Percentiles rank a stretch among this genome's conserved stretches.
These are phyloP conservation scores for Carex pumila DNA, from an alignment of 176 grass and related monocot species.

Conservation along the genomic window DNA sequence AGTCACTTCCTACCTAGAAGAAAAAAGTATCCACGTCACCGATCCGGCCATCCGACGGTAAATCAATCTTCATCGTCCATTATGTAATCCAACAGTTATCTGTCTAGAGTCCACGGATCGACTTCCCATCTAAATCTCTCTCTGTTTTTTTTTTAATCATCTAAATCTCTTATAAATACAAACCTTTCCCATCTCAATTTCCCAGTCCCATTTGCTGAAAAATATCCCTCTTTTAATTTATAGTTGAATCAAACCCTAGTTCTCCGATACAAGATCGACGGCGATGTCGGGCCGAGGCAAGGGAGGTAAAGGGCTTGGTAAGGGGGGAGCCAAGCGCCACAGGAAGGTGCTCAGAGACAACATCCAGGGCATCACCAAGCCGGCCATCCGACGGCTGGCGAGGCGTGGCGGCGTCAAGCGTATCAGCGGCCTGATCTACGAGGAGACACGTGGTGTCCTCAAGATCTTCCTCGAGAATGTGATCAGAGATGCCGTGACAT, in stretches of 20 bases:
- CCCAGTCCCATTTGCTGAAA: not conserved
- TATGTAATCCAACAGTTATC: not conserved
- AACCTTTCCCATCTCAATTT: not conserved
- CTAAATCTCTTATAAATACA: not conserved
- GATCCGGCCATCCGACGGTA: not conserved
- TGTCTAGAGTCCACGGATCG: not conserved
- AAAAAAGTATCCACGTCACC: not conserved
- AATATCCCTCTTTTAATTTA: no score
- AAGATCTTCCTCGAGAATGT: constrained; percentile 25
- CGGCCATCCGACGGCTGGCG: constrained; percentile 24
- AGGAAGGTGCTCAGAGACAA: constrained; percentile 25
- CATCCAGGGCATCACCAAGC: constrained; percentile 31
- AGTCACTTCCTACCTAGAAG: no score
- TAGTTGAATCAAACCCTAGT: no score
- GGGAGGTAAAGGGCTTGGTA: not conserved
- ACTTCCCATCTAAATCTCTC: not conserved
- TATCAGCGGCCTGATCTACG: constrained; percentile 17
- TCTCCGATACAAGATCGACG: no score
- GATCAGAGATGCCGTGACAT: constrained; percentile 13
- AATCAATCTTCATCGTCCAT: not conserved
- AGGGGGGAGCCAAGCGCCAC: constrained; percentile 24
- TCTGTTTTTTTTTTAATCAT: not conserved
- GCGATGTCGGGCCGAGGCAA: not conserved
- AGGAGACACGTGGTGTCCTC: constrained; percentile 17
- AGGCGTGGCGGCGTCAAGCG: constrained; percentile 32